Evolutionary conservation across 495 filamentous ascomycete species (phyloP), one percentile per base, ranked within the genome.

Genomic region (Talaromyces borbonicus): DNA sequence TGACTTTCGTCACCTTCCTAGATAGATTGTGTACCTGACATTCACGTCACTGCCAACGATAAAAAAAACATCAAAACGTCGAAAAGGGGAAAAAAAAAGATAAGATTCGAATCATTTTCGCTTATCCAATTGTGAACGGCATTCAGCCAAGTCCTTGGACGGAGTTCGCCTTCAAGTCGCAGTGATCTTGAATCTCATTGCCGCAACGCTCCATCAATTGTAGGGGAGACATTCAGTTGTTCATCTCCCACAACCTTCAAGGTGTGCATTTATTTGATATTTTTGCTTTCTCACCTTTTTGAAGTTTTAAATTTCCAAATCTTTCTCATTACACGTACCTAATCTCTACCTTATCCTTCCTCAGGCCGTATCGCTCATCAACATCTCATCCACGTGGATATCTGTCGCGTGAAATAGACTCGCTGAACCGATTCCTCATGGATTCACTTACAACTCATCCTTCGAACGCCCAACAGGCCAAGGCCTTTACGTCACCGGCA

Each of bases 151-250:
- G 12, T 41, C 14, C 12, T 30, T 39, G 14, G 8, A 20, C 19
- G 14, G 35, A 7, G 8, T 8, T 15, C 8, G 7, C 19, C n/a
- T 15, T 15, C 55, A 52, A 39, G 51, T 47, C 7, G 8, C 23
- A 19, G 6, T 45, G 23, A 30, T 6, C 12, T 12, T 30, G 27
- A n/a, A n/a, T n/a, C n/a, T n/a, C 47, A 42, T 46, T 29, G 30
- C 30, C 36, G 29, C 30, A 33, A 24, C 40, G 20, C 11, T 26
- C 49, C 54, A 62, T 53, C 53, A 53, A 46, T 59, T 69, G 63
- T 70, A 81, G 87, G 89, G 86, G 90, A 95, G 82, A 87, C 90
- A 95, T 96, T 96, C 66, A 81, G 56, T 96, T 95, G 90, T 94
- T 85, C 74, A 85, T 95, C 89, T 95, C 88, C 85, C 79, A 71